These are phyloP conservation scores for Xanthoparmelia taractica DNA, from an alignment of 495 filamentous ascomycete species.

Conservation along the genomic window DNA sequence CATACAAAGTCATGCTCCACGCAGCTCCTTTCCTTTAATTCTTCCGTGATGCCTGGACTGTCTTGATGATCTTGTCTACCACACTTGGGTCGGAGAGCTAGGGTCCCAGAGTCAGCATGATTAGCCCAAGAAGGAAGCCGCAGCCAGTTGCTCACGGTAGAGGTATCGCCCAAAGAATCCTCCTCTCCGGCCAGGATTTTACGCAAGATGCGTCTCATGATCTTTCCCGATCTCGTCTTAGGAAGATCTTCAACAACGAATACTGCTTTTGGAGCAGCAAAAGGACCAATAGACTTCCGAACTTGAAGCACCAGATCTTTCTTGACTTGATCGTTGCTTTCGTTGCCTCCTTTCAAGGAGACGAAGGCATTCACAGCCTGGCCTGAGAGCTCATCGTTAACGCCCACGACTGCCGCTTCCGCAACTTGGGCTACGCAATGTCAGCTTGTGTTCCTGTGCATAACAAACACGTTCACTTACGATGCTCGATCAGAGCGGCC, in stretches of 20 bases:
- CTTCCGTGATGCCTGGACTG: constrained; percentile 57
- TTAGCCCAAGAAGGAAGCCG: constrained; percentile 3
- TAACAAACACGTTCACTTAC: constrained; percentile 35
- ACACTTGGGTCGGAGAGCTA: constrained; percentile 86
- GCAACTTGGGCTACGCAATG: constrained; percentile 55
- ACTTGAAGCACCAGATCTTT: constrained; percentile 94
- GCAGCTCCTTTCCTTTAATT: constrained; percentile 39
- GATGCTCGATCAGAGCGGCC: constrained; percentile 88
- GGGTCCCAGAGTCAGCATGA: constrained; percentile 33
- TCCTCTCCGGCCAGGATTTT: constrained; percentile 97
- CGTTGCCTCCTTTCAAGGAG: constrained; percentile 78
- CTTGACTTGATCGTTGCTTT: constrained; percentile 68
- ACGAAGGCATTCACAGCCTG: constrained; percentile 98
- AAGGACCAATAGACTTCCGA: constrained; percentile 92
- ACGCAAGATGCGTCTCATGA: constrained; percentile 93
- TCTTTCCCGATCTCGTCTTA: constrained; percentile 96
- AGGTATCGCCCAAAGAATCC: constrained; percentile 87
- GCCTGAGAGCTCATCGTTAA: constrained; percentile 86
- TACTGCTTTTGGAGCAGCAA: constrained; percentile 90
- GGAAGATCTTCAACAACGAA: constrained; percentile 86
- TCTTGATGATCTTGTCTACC: constrained; percentile 79
- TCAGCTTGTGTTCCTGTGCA: constrained; percentile 1
- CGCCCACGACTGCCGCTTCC: constrained; percentile 92
- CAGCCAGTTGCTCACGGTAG: constrained; percentile 57
- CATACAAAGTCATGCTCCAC: not conserved